Conservation (phyloP, 352 stramenopile species). For the Phytophthora cryptogea region DNA sequence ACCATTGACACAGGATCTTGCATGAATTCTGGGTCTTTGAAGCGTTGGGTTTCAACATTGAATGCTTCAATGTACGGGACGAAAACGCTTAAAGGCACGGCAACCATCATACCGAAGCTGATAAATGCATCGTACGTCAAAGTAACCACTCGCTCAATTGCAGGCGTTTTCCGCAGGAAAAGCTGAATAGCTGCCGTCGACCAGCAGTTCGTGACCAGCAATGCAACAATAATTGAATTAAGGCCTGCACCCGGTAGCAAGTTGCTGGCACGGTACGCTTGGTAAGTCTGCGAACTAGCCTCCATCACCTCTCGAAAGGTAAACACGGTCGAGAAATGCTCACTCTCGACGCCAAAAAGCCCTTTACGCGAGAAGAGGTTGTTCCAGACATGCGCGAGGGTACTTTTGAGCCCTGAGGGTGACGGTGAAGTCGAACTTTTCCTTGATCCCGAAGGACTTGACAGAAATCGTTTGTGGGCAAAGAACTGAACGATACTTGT, state of each 20-base stretch:
- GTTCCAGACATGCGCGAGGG: background rate
- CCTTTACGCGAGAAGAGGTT: slow-evolving; percentile 19
- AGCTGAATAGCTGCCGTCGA: slow-evolving; percentile 25
- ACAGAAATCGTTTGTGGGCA: background rate
- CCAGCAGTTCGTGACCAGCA: slow-evolving; percentile 31
- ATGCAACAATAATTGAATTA: slow-evolving; percentile 18
- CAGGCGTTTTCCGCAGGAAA: background rate
- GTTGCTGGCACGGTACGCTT: slow-evolving; percentile 28
- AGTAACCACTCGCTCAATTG: slow-evolving; percentile 9
- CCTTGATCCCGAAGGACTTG: background rate
- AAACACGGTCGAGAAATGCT: slow-evolving; percentile 33
- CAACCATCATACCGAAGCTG: background rate
- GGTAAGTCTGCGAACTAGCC: slow-evolving; percentile 30
- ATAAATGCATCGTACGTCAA: slow-evolving; percentile 7
- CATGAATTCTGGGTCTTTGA: slow-evolving; percentile 8
- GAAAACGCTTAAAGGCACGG: slow-evolving; percentile 14
- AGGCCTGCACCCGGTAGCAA: slow-evolving; percentile 13
- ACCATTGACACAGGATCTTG: slow-evolving; percentile 8
- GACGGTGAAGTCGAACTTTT: background rate
- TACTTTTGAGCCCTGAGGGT: background rate
- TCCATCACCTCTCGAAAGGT: slow-evolving; percentile 28
- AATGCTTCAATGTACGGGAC: slow-evolving; percentile 23
- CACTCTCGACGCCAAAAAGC: slow-evolving; percentile 31
- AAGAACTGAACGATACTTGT: background rate
- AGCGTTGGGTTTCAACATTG: slow-evolving; percentile 8